Evolutionary conservation across 306 rosid genomes (phyloP).

Genomic region (Inga leiocalycina): DNA sequence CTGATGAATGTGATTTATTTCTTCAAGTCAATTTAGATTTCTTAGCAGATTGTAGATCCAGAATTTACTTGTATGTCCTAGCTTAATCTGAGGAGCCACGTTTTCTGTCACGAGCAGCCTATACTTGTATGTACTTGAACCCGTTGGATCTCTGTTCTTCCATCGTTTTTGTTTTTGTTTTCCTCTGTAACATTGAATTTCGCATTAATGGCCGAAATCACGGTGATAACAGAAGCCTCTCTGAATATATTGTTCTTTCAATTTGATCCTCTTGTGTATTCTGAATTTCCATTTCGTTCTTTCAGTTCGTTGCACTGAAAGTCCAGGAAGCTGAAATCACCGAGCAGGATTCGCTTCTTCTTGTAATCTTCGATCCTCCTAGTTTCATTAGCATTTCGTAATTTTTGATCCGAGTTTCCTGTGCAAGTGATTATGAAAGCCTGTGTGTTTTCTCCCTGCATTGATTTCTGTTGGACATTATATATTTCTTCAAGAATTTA

Average conservation of each 20-base stretch:
- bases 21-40: slow-evolving; percentile 18
- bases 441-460: slow-evolving; percentile 9
- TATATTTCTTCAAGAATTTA: slow-evolving; percentile 14
- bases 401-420: background rate
- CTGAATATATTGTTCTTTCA: background rate
- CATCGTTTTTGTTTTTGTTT: background rate
- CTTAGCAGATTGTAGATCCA: background rate
- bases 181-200: background rate
- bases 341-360: slow-evolving; percentile 93
- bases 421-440: background rate
- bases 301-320: slow-evolving; percentile 87
- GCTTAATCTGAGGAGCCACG: slow-evolving; percentile 8
- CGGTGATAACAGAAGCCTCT: slow-evolving; percentile 1
- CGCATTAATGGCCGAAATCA: background rate
- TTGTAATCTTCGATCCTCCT: slow-evolving; percentile 47
- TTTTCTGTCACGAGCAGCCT: background rate
- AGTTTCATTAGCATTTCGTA: slow-evolving; percentile 34
- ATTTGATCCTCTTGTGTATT: background rate
- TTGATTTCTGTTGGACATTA: slow-evolving; percentile 3
- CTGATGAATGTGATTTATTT: background rate
- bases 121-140: too few relatives aligned
- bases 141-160: background rate
- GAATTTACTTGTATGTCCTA: background rate
- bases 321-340: slow-evolving; percentile 43
- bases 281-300: slow-evolving; percentile 9